These are phyloP conservation scores for Bryum argenteum DNA, from an alignment of 225 moss, liverwort and hornwort genomes.

Conservation along the genomic window DNA sequence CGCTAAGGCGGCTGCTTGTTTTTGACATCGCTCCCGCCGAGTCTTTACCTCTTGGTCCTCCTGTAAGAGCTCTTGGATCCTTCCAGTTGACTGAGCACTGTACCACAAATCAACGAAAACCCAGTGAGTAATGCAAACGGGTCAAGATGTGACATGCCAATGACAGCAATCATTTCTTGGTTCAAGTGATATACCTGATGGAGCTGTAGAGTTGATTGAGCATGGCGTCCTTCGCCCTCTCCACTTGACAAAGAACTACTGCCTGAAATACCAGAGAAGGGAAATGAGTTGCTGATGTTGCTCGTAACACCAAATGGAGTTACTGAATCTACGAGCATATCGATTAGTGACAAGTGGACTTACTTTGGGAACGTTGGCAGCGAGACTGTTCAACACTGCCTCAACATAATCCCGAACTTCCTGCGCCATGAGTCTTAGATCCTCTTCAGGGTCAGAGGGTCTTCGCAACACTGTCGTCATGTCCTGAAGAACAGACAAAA, in stretches of 20 bases:
- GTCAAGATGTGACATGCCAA: neutral
- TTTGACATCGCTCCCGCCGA: constrained; percentile 52
- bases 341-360: constrained; percentile 14
- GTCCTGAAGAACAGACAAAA: constrained; percentile 36
- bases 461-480: constrained; percentile 45
- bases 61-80: constrained; percentile 54
- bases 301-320: neutral
- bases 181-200: constrained; percentile 36
- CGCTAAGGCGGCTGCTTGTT: constrained; percentile 50
- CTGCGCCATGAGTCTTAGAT: constrained; percentile 60
- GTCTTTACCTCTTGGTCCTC: constrained; percentile 63
- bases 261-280: constrained; percentile 40
- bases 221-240: constrained; percentile 65
- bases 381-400: constrained; percentile 60
- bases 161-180: constrained; percentile 3
- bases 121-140: neutral
- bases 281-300: neutral
- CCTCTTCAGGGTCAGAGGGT: constrained; percentile 62
- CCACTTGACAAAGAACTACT: constrained; percentile 64
- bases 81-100: constrained; percentile 48
- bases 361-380: constrained; percentile 63
- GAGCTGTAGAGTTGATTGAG: constrained; percentile 64
- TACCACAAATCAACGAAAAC: neutral
- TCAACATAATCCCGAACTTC: constrained; percentile 67
- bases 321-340: neutral